Conservation (phyloP, 2,329 filamentous ascomycete genomes). For the Botrytis byssoidea region DNA sequence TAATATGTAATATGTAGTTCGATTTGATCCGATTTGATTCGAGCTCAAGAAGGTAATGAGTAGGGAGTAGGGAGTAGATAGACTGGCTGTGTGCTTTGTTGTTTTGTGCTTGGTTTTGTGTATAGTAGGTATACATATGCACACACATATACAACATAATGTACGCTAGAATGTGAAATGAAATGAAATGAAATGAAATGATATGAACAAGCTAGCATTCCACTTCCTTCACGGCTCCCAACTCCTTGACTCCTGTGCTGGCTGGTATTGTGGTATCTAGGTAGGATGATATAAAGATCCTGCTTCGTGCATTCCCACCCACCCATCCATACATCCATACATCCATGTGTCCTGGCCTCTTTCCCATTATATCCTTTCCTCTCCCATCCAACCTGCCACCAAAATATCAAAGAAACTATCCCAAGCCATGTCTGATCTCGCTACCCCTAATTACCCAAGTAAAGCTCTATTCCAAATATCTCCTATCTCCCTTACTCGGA, state of each 20-base stretch:
- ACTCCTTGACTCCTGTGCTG: background rate
- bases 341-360: no score
- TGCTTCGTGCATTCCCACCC: background rate
- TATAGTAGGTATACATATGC: background rate
- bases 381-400: background rate
- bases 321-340: background rate
- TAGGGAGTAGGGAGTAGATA: background rate
- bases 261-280: background rate
- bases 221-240: background rate
- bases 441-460: background rate
- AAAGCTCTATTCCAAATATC: slow-evolving; percentile 20
- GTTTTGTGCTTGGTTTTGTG: background rate
- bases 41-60: background rate
- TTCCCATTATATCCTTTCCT: no score
- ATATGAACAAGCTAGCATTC: background rate
- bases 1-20: background rate
- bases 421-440: background rate
- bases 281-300: background rate
- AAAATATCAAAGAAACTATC: background rate
- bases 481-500: slow-evolving; percentile 33
- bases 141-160: no score
- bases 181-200: background rate
- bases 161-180: background rate
- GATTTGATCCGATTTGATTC: background rate
- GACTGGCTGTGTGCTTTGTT: background rate